phyloP scores from a whole-genome alignment of 805 yeast genomes.

The Komagataella kurtzmanii region DNA sequence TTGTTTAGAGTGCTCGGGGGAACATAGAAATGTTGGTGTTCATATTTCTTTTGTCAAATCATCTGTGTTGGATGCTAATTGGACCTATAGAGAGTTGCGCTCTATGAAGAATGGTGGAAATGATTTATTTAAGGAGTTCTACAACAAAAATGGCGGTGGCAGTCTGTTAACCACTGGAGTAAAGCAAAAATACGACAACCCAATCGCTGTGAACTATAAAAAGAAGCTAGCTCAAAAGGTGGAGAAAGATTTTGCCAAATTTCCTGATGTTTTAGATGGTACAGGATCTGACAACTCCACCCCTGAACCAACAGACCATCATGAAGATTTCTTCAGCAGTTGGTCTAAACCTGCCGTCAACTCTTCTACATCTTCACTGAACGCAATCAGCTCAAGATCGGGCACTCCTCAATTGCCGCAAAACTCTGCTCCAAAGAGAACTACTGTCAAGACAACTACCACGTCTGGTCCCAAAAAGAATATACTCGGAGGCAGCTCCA shows the following conservation, averaged over 20 bases:
- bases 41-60: conserved; percentile 94
- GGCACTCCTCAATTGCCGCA: conserved; percentile 17
- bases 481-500: conserved; percentile 22
- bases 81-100: conserved; percentile 85
- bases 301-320: conserved; percentile 21
- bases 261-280: conserved; percentile 64
- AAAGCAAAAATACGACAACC: conserved; percentile 65
- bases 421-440: conserved; percentile 12
- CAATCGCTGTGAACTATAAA: conserved; percentile 70
- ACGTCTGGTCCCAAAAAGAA: conserved; percentile 13
- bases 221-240: conserved; percentile 65
- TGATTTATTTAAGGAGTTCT: conserved; percentile 71
- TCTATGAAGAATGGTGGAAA: conserved; percentile 93
- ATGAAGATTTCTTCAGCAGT: conserved; percentile 82
- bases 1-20: conserved; percentile 91
- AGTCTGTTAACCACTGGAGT: conserved; percentile 55
- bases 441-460: conserved; percentile 14
- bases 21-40: conserved; percentile 91
- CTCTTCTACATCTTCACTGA: conserved; percentile 32
- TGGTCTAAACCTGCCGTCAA: conserved; percentile 70
- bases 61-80: conserved; percentile 71
- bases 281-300: conserved; percentile 26
- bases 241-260: conserved; percentile 46
- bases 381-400: conserved; percentile 9
- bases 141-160: conserved; percentile 76